Evolutionary conservation across 2,329 filamentous ascomycete species (phyloP), one percentile per base, ranked within the genome.

Genomic region (Blastomyces percursus): DNA sequence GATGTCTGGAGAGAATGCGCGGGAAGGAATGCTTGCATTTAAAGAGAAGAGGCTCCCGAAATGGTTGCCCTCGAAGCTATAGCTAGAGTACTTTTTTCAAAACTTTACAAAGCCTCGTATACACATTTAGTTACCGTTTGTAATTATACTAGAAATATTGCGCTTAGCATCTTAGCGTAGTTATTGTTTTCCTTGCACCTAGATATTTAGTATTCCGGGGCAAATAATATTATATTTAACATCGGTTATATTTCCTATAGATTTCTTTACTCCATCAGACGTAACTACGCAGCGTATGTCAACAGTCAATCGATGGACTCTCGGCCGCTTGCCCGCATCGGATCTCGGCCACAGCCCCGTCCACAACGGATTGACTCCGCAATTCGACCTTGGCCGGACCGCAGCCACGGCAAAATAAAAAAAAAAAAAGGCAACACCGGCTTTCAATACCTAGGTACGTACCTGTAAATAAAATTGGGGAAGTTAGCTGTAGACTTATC

Each of bases 1-100:
- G 70, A 95, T 96, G 77, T 90, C 89, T 44, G 93, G 88, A 72
- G 84, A 90, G 76, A 93, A 97, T 76, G 63, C 63, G 14, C 62
- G 90, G 96, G 77, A 96, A 95, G 82, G 88, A 94, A 74, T 91
- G 89, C 85, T 85, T 74, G 91, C 91, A 14, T 96, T 96, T 80
- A 87, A 87, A 4, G 87, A 89, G 76, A 96, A 96, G 84, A 83
- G 87, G 78, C 91, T 90, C 81, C 79, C 92, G 0, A 84, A 91
- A 73, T 96, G 92, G 92, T 85, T 82, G 57, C 75, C 66, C 80
- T 94, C 74, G 82, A 88, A 72, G 91, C 81, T 83, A 65, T 80
- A 72, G 60, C 14, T 9, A 32, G 32, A 56, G 12, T 24, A 16
- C n/a, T 3, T 35, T 35, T 21, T 12, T 51, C 16, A 19, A 44